A percentile compares a stretch with the other conserved stretches of the same genome.
Evolutionary conservation across 1,139 yeast species (phyloP).

Genomic region (Zygoascus sp.): DNA sequence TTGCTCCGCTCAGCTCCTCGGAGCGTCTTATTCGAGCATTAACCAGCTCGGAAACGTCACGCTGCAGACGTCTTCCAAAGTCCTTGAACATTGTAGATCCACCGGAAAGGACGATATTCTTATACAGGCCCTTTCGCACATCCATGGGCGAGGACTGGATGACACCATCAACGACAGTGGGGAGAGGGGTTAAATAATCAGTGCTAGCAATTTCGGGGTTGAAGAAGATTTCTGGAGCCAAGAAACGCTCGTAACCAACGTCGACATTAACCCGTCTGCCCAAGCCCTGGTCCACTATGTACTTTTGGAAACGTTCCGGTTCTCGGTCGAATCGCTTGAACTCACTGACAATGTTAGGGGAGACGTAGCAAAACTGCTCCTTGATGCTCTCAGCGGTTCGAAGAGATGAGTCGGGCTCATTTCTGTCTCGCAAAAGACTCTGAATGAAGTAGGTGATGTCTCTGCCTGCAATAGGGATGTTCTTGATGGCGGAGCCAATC

Average conservation of each 20-base stretch:
- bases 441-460: constrained; percentile 94
- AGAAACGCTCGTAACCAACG: constrained; percentile 93
- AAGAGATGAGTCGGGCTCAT: constrained; percentile 88
- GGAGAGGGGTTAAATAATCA: constrained; percentile 93
- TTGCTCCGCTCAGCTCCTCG: constrained; percentile 69
- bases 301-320: constrained; percentile 82
- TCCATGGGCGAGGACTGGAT: constrained; percentile 96
- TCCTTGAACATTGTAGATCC: constrained; percentile 99
- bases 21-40: constrained; percentile 82
- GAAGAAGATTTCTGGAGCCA: constrained; percentile 98
- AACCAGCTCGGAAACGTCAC: constrained; percentile 84
- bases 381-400: constrained; percentile 95
- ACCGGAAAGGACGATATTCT: constrained; percentile 90
- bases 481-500: constrained; percentile 93
- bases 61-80: constrained; percentile 94
- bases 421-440: constrained; percentile 89
- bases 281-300: constrained; percentile 78
- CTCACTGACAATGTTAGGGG: constrained; percentile 96
- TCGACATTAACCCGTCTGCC: constrained; percentile 67
- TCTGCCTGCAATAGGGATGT: constrained; percentile 97
- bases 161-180: constrained; percentile 89
- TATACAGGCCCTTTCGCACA: constrained; percentile 93
- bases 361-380: constrained; percentile 94
- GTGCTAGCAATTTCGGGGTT: constrained; percentile 96
- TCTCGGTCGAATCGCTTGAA: constrained; percentile 91